Evolutionary conservation across 345 rosid genomes (phyloP), one percentile per base, ranked within the genome.

Genomic region (Mallotus nudiflorus): DNA sequence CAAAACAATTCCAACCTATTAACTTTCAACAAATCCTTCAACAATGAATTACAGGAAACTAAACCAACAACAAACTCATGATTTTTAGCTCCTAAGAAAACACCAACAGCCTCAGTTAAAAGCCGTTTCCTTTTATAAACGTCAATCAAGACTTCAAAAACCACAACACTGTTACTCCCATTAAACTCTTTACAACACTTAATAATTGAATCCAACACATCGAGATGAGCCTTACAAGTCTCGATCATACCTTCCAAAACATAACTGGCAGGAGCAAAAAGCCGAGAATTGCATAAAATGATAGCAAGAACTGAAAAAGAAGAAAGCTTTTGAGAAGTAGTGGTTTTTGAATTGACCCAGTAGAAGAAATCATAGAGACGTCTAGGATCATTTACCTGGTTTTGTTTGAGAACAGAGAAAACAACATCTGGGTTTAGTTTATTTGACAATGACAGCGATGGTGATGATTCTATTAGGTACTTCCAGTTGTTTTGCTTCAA

Each of bases 331-430:
- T 74, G 91, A 51, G 82, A 78, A 31, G 55, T 54, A 0, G 84
- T 77, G 71, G 78, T 51, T 16, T 68, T 70, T 52, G 79, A 68
- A 55, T 73, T 76, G 64, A 83, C 79, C 96, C 89, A 89, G 31
- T 77, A 71, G 78, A 91, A 89, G 87, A 93, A 91, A 67, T 72
- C 66, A 25, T 87, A 64, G 13, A 93, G 89, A 75, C 68, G 87
- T 29, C 33, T 52, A 1, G 92, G 93, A 54, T 91, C 89, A 66
- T 46, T 70, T 31, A 77, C 86, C 59, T 57, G 75, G 76, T 65
- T 82, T 16, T 82, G 70, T 58, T 75, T 77, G 61, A 93, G 58
- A 77, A 89, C 82, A 2, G 89, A 88, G 29, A 80, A 85, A 72
- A 93, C 87, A 10, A 85, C 78, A 27, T 88, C 92, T 31, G 96